phyloP scores from a whole-genome alignment of 768 basidiomycete species.

The Pleurotus sapidus region DNA sequence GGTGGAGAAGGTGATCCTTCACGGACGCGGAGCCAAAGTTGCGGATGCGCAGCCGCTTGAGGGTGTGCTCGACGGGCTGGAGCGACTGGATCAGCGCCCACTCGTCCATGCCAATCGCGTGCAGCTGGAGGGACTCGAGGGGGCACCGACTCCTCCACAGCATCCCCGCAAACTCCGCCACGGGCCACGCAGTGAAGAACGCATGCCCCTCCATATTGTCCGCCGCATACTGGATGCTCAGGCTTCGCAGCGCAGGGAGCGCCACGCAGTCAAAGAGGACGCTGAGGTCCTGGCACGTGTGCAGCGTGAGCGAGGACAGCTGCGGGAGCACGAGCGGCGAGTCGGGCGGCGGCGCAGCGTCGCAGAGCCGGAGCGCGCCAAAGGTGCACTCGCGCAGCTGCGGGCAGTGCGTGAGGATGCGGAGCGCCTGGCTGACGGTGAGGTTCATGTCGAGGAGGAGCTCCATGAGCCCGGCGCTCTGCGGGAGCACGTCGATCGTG shows the following conservation, averaged over 20 bases:
- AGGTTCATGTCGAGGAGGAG: slow-evolving; percentile 7
- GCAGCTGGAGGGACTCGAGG: slow-evolving; percentile 1
- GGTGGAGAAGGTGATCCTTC: not conserved
- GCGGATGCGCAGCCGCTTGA: not conserved
- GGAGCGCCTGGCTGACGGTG: slow-evolving; percentile 1
- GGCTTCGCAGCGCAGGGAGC: slow-evolving; percentile 1
- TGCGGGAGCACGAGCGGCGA: not conserved
- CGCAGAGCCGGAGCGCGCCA: slow-evolving; percentile 2
- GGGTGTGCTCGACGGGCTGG: not conserved
- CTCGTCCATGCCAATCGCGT: not conserved
- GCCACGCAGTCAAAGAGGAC: slow-evolving; percentile 5
- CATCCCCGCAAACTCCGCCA: slow-evolving; percentile 2
- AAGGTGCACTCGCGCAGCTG: slow-evolving; percentile 5
- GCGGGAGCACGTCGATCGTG: slow-evolving; percentile 3
- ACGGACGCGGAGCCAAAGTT: not conserved
- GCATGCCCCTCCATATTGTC: slow-evolving; percentile 4
- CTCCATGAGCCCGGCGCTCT: slow-evolving; percentile 3
- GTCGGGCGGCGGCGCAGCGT: not conserved
- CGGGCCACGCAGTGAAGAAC: not conserved
- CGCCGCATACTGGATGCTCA: not conserved
- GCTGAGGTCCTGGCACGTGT: slow-evolving; percentile 4
- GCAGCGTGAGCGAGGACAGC: slow-evolving; percentile 4
- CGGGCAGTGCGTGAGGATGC: slow-evolving; percentile 5
- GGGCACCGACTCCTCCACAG: slow-evolving; percentile 2
- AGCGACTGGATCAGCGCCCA: slow-evolving; percentile 1